A percentile compares a stretch with the other conserved stretches of the same genome.
Evolutionary conservation across 805 yeast species (phyloP).

Genomic region (Saccharomycopsis selenospora): DNA sequence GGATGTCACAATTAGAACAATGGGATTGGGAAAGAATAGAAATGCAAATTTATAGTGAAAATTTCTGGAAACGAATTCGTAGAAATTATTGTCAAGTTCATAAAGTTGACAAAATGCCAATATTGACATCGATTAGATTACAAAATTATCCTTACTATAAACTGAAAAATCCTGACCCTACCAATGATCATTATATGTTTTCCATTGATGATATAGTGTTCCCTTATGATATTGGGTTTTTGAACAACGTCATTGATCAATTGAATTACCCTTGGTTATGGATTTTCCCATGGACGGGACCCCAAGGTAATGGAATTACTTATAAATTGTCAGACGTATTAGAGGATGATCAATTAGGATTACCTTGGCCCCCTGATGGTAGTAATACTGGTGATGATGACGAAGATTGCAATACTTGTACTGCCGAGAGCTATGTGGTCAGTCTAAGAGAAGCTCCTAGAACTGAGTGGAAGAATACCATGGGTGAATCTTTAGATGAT

Average conservation of each 20-base stretch:
- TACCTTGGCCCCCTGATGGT: slow-evolving; percentile 95
- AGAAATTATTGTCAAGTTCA: slow-evolving; percentile 33
- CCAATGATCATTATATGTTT: slow-evolving; percentile 25
- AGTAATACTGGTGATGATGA: slow-evolving; percentile 35
- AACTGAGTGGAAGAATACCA: slow-evolving; percentile 54
- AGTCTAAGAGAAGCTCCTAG: slow-evolving; percentile 1
- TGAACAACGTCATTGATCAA: slow-evolving; percentile 42
- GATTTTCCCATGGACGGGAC: slow-evolving; percentile 65
- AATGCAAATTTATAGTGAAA: slow-evolving; percentile 48
- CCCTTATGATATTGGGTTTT: slow-evolving; percentile 73
- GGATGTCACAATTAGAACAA: slow-evolving; percentile 82
- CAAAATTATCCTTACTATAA: slow-evolving; percentile 10
- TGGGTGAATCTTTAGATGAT: slow-evolving; percentile 80
- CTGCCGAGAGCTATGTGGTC: slow-evolving; percentile 19
- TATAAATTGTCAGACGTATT: slow-evolving; percentile 49
- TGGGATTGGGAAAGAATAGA: slow-evolving; percentile 89
- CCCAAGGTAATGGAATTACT: slow-evolving; percentile 51
- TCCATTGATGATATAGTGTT: slow-evolving; percentile 63
- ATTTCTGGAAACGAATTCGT: slow-evolving; percentile 45
- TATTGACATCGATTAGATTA: slow-evolving; percentile 19
- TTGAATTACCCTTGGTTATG: slow-evolving; percentile 61
- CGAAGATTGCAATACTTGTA: not conserved
- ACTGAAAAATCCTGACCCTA: slow-evolving; percentile 11
- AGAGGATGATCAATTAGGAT: slow-evolving; percentile 50
- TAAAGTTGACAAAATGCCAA: slow-evolving; percentile 18